Evolutionary conservation across 164 flowering plant genomes (phyloP).

Genomic region (Vitis rotundifolia): DNA sequence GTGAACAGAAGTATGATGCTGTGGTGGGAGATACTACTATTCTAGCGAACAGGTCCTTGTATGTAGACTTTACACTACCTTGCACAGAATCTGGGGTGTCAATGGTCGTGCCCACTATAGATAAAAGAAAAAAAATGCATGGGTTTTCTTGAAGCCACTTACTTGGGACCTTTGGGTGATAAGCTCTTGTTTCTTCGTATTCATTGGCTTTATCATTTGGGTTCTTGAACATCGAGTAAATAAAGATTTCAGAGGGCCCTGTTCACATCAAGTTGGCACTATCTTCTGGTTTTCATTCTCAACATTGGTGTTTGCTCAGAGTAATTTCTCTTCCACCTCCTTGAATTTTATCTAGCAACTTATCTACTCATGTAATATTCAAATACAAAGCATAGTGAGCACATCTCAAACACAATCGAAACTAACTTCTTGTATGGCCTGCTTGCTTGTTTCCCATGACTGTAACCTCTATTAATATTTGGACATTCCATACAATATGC

Average conservation of each 20-base stretch:
- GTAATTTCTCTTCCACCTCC: conserved; percentile 12
- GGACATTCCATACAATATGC: neutral
- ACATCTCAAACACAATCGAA: no score
- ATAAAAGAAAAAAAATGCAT: neutral
- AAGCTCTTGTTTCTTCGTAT: neutral
- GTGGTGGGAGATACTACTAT: conserved; percentile 32
- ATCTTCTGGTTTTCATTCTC: conserved; percentile 30
- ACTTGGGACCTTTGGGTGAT: conserved; percentile 26
- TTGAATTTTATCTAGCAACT: no score
- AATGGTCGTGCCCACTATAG: conserved; percentile 15
- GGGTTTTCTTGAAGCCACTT: conserved; percentile 32
- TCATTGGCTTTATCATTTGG: conserved; percentile 23
- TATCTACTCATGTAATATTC: no score
- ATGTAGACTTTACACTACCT: conserved; percentile 30
- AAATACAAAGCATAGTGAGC: no score
- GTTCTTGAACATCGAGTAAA: conserved; percentile 28
- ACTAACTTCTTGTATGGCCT: no score
- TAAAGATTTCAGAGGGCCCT: conserved; percentile 19
- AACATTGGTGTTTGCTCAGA: conserved; percentile 29
- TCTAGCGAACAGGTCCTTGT: conserved; percentile 17
- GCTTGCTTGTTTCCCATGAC: no score
- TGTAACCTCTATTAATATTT: neutral
- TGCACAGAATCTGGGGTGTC: conserved; percentile 27
- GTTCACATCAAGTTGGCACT: conserved; percentile 14
- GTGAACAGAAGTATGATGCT: conserved; percentile 21